Evolutionary conservation across 345 rosid species (phyloP).

Genomic region (Moricandia moricandioides): DNA sequence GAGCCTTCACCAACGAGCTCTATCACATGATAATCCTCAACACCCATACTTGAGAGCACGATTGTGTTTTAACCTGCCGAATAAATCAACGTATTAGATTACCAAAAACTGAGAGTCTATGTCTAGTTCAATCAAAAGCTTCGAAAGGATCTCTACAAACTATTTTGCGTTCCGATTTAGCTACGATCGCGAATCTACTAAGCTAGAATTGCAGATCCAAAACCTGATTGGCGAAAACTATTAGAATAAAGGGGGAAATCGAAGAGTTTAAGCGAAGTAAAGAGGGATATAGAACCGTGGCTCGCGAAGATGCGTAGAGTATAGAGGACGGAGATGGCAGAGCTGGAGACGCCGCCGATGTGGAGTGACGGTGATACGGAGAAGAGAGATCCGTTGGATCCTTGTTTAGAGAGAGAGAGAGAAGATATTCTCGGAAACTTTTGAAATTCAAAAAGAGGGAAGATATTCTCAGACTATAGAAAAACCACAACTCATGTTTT

Average conservation of each 20-base stretch:
- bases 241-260: background rate
- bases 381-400: slow-evolving; percentile 23
- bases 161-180: background rate
- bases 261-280: background rate
- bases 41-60: slow-evolving; percentile 49
- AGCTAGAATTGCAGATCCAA: slow-evolving; percentile 11
- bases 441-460: slow-evolving; percentile 41
- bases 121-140: background rate
- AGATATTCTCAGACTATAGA: slow-evolving; percentile 2
- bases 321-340: slow-evolving; percentile 3
- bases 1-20: slow-evolving; percentile 99
- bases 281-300: slow-evolving; percentile 1
- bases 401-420: background rate
- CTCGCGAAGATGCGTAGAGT: slow-evolving; percentile 1
- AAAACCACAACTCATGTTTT: background rate
- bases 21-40: slow-evolving; percentile 86
- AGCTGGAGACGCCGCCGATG: background rate
- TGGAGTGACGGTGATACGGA: background rate
- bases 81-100: background rate
- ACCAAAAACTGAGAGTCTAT: background rate
- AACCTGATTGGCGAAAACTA: background rate
- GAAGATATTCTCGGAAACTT: slow-evolving; percentile 19
- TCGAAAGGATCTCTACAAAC: background rate
- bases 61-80: slow-evolving; percentile 10
- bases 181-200: background rate